Evolutionary conservation across 2,329 filamentous ascomycete species (phyloP).

Genomic region (Blumeria graminis): DNA sequence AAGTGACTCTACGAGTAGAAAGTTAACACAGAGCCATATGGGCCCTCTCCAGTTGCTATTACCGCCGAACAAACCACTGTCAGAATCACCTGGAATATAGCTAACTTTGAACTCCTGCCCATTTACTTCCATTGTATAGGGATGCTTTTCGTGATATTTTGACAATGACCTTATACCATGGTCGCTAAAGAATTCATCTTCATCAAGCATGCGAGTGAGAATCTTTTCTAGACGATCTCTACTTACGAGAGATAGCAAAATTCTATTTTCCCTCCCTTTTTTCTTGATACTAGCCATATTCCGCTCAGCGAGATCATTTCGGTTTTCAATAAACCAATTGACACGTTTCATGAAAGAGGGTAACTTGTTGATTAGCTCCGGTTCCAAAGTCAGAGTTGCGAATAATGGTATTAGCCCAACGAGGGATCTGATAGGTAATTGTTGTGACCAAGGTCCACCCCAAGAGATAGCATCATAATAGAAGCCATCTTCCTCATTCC

Average conservation of each 20-base stretch:
- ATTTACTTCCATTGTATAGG: conserved; percentile 89
- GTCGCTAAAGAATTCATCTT: conserved; percentile 75
- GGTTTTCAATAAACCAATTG: conserved; percentile 83
- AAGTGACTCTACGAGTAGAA: conserved; percentile 79
- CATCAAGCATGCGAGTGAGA: conserved; percentile 73
- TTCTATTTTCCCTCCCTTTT: conserved; percentile 70
- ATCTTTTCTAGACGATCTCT: conserved; percentile 82
- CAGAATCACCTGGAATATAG: conserved; percentile 88
- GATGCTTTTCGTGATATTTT: conserved; percentile 72
- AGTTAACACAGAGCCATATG: conserved; percentile 92
- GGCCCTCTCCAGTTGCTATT: conserved; percentile 97
- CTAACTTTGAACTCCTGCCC: conserved; percentile 69
- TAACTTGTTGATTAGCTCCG: conserved; percentile 75
- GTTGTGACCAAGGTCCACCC: conserved; percentile 80
- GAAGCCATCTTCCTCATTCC: conserved; percentile 93
- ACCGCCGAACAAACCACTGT: conserved; percentile 82
- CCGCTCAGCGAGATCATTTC: conserved; percentile 63
- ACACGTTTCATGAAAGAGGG: conserved; percentile 82
- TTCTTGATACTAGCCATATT: conserved; percentile 88
- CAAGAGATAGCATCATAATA: conserved; percentile 97
- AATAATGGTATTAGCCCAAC: conserved; percentile 88
- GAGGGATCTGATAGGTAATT: conserved; percentile 74
- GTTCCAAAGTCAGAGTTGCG: conserved; percentile 75
- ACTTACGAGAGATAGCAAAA: conserved; percentile 74
- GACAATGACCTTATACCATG: conserved; percentile 83